These are phyloP conservation scores for Mycothermus thermophilus DNA, from an alignment of 495 filamentous ascomycete genomes.

Conservation along the genomic window DNA sequence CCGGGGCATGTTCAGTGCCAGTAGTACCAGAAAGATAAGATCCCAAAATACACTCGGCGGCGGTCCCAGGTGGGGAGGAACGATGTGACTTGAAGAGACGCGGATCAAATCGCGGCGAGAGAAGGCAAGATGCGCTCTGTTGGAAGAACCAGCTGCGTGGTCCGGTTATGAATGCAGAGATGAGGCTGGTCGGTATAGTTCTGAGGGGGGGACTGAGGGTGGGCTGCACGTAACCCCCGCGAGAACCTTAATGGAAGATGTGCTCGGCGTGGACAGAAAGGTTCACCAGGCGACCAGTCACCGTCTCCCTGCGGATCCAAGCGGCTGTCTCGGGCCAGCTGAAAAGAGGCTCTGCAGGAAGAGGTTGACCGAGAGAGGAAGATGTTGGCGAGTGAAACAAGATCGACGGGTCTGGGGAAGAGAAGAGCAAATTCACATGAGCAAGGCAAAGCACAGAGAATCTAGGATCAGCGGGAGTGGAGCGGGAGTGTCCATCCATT, in stretches of 20 bases:
- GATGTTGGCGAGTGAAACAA: background rate
- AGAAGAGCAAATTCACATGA: background rate
- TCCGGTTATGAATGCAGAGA: background rate
- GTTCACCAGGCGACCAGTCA: background rate
- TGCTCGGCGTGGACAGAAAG: background rate
- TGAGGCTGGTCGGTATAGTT: background rate
- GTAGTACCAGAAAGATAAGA: background rate
- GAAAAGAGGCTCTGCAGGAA: background rate
- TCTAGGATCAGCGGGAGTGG: background rate
- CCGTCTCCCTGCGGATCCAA: too few relatives aligned
- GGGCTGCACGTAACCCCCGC: background rate
- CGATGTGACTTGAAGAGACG: too few relatives aligned
- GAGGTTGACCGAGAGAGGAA: background rate
- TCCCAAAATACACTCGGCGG: background rate
- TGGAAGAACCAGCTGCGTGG: too few relatives aligned
- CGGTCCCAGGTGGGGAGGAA: background rate
- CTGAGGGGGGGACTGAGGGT: background rate
- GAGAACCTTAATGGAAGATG: background rate
- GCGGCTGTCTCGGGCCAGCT: too few relatives aligned
- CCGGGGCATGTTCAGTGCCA: conserved; percentile 7
- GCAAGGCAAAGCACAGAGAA: background rate
- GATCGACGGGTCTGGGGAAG: background rate
- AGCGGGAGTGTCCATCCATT: background rate
- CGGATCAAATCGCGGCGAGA: too few relatives aligned
- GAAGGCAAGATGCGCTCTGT: too few relatives aligned